Percentiles rank a stretch among this genome's conserved stretches.
Conservation (phyloP, 2,329 filamentous ascomycete species). For the Paecilomyces variotii region DNA sequence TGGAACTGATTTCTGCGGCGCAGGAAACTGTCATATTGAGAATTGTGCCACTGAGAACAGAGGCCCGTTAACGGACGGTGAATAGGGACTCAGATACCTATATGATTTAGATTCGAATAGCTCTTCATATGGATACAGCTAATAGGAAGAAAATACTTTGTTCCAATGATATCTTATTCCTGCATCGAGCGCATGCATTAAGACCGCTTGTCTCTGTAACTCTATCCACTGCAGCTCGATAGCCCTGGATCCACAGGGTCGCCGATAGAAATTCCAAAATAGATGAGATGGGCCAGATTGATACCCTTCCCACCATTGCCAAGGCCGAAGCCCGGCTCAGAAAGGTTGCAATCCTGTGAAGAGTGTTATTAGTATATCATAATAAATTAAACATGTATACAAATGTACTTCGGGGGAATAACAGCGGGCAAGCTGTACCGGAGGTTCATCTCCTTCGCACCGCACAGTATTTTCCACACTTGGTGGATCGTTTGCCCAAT, state of each 20-base stretch:
- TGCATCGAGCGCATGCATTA: too few relatives aligned
- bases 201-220: too few relatives aligned
- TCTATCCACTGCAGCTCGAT: background rate
- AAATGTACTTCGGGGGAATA: too few relatives aligned
- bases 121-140: too few relatives aligned
- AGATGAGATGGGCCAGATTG: background rate
- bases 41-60: slow-evolving; percentile 15
- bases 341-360: background rate
- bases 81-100: slow-evolving; percentile 12
- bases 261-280: background rate
- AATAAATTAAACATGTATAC: too few relatives aligned
- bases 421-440: background rate
- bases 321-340: background rate
- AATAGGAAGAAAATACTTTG: too few relatives aligned
- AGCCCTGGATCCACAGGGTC: background rate
- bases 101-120: too few relatives aligned
- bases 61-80: slow-evolving; percentile 14
- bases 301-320: background rate
- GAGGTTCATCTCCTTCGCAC: background rate
- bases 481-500: background rate
- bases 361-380: too few relatives aligned
- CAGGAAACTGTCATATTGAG: slow-evolving; percentile 17
- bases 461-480: background rate
- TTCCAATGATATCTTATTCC: too few relatives aligned
- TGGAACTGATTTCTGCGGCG: slow-evolving; percentile 14